These are phyloP conservation scores for Pelagophyceae sp. DNA, from an alignment of 352 stramenopile genomes.

Conservation along the genomic window DNA sequence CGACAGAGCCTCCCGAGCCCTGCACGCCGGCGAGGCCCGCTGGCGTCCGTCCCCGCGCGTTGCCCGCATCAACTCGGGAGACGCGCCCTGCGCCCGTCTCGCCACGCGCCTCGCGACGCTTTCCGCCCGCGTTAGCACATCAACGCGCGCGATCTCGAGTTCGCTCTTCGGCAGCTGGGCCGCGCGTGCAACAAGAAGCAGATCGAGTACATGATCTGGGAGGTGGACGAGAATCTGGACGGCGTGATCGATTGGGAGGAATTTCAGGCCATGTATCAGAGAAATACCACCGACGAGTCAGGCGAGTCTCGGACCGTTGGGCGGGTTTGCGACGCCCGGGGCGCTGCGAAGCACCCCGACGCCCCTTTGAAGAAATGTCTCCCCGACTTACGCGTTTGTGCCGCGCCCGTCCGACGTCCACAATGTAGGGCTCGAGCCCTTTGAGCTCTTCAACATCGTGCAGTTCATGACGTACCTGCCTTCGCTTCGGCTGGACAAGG, in stretches of 20 bases:
- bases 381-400: too few relatives aligned
- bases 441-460: constrained; percentile 80
- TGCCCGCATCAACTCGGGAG: background rate
- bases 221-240: constrained; percentile 82
- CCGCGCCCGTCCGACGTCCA: too few relatives aligned
- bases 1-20: too few relatives aligned
- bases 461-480: constrained; percentile 80
- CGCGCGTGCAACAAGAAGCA: constrained; percentile 78
- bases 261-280: constrained; percentile 77
- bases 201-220: constrained; percentile 85
- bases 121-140: constrained; percentile 30
- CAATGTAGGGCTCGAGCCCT: constrained; percentile 75
- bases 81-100: too few relatives aligned
- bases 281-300: constrained; percentile 76
- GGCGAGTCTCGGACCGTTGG: too few relatives aligned
- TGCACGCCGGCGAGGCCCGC: too few relatives aligned
- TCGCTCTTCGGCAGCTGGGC: constrained; percentile 72
- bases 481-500: background rate
- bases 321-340: too few relatives aligned
- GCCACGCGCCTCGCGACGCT: too few relatives aligned
- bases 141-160: constrained; percentile 68
- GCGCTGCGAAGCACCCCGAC: too few relatives aligned
- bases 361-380: too few relatives aligned
- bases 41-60: background rate
- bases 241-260: constrained; percentile 80